Base-by-base conservation (phyloP, 441 rosid species). In the Gossypium lobatum region DNA sequence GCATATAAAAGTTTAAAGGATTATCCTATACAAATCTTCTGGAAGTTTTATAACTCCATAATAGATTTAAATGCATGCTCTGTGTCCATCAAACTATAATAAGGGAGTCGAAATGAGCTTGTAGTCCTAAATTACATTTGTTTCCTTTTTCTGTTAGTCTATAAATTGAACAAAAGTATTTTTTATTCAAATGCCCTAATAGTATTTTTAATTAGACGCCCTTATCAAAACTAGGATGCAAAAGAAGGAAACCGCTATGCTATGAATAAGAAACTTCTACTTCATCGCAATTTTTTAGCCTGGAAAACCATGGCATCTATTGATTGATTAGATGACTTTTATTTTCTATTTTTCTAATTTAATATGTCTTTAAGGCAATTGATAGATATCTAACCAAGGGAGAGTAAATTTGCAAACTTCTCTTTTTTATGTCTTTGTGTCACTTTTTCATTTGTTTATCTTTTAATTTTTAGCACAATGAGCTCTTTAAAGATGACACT, bases 381-480 rank as follows among this genome's bases (percentile, higher is more conserved):
- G 31, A 48, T 5, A 34, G 64, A 71, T 70, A 17, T 37, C 18
- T 23, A 21, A 66, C 45, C 13, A 20, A 2, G 45, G 21, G 11
- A 42, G 20, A 23, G 26, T 11, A 20, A 25, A 42, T 7, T 16
- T 21, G 26, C 48, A 26, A 59, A 46, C 10, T 71, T 57, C 65
- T 39, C 21, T 10, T 11, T 71, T 34, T 55, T 26, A 37, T 7
- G 64, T 59, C 6, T 16, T 5, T 39, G n/a, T 53, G 25, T 52
- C 16, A 10, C 48, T 4, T 20, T 58, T 50, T 16, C 46, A 1
- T 11, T 52, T 28, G 26, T 31, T 52, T 16, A n/a, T 28, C 46
- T 52, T 53, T 69, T 25, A 52, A 69, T 31, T 28, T 68, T 68
- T 69, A 69, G 61, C 48, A 69, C 61, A 28, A 53, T 17, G 18